phyloP scores from a whole-genome alignment of 495 filamentous ascomycete genomes.

The Staphylotrichum tortipilum region DNA sequence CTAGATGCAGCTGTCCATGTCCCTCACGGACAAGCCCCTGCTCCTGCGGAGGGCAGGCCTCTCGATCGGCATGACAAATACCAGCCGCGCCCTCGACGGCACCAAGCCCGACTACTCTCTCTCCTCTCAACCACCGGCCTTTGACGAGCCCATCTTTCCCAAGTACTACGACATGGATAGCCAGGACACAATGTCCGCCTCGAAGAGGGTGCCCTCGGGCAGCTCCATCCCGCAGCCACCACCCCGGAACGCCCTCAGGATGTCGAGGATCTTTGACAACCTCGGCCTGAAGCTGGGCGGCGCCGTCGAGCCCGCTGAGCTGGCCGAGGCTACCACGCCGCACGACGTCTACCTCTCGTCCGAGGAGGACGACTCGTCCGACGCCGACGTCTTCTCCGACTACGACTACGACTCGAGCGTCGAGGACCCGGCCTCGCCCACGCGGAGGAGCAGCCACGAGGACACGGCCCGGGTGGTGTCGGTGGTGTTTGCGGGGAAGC shows the following conservation, averaged over 20 bases:
- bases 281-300: constrained; percentile 31
- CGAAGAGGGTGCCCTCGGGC: constrained; percentile 13
- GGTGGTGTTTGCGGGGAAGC: constrained; percentile 40
- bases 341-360: constrained; percentile 44
- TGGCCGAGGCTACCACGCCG: constrained; percentile 26
- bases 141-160: constrained; percentile 22
- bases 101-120: constrained; percentile 8
- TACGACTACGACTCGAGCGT: constrained; percentile 39
- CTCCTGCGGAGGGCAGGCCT: constrained; percentile 8
- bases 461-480: constrained; percentile 42
- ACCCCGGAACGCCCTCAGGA: constrained; percentile 35
- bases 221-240: constrained; percentile 25
- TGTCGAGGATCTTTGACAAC: constrained; percentile 33
- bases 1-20: too few species aligned
- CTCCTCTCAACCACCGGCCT: constrained; percentile 4
- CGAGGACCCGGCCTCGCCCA: constrained; percentile 28
- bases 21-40: constrained; percentile 14
- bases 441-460: constrained; percentile 34
- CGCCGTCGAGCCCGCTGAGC: constrained; percentile 22
- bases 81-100: constrained; percentile 2
- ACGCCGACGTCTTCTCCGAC: constrained; percentile 43
- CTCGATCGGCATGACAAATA: constrained; percentile 6
- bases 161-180: constrained; percentile 23
- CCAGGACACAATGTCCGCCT: constrained; percentile 17
- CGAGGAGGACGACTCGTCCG: constrained; percentile 43